Percentiles rank a stretch among this genome's conserved stretches.
These are phyloP conservation scores for Quillaja saponaria DNA, from an alignment of 306 rosid species.

Conservation along the genomic window DNA sequence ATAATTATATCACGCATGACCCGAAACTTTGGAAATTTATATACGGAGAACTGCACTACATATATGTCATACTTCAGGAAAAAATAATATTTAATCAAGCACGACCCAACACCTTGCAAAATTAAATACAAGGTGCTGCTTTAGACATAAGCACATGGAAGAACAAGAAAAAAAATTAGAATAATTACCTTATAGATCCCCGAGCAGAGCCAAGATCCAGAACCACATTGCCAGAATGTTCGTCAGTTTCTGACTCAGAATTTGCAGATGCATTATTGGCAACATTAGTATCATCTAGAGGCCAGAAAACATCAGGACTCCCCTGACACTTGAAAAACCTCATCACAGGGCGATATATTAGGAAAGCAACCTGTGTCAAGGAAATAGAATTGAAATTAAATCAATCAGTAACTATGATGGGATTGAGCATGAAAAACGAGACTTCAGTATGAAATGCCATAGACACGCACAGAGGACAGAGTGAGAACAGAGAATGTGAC, in stretches of 20 bases:
- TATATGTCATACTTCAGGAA: no score
- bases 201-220: slow-evolving; percentile 71
- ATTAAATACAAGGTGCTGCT: slow-evolving; percentile 8
- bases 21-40: no score
- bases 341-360: slow-evolving; percentile 95
- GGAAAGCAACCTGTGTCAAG: slow-evolving; percentile 78
- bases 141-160: not conserved
- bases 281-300: slow-evolving; percentile 58
- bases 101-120: not conserved
- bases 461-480: slow-evolving; percentile 1
- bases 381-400: slow-evolving; percentile 11
- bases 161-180: not conserved
- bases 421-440: not conserved
- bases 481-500: slow-evolving; percentile 27
- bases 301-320: slow-evolving; percentile 79
- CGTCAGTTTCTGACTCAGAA: slow-evolving; percentile 59
- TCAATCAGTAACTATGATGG: not conserved
- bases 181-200: slow-evolving; percentile 57
- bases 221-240: slow-evolving; percentile 50
- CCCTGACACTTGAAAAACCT: slow-evolving; percentile 75
- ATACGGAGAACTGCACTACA: no score
- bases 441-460: no score
- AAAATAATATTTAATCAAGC: no score
- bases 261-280: slow-evolving; percentile 43
- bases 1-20: no score